Evolutionary conservation across 2,329 filamentous ascomycete species (phyloP), one percentile per base, ranked within the genome.

Genomic region (Nigrograna mackinnonii): DNA sequence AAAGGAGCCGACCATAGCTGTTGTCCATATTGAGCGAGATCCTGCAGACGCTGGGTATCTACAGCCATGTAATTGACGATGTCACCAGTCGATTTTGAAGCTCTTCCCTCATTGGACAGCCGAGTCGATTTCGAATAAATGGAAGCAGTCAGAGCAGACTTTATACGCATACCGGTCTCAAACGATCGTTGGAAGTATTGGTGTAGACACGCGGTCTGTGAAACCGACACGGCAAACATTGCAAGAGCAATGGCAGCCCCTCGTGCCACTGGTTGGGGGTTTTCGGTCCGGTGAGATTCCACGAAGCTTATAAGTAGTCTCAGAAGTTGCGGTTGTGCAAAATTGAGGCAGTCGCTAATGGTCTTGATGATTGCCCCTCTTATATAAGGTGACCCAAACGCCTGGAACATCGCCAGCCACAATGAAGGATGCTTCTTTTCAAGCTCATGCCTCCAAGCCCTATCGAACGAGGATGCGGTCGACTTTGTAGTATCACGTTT

Each of bases 11-110:
- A 96, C 91, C 94, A 96, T 9, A 95, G 75, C 67, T 97, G 92
- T 64, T 95, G 91, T 14, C 89, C 91, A 65, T 94, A 99, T 62
- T 99, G 95, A 2, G 92, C 90, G 43, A 99, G 76, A 70, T 99
- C 94, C 60, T 96, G 89, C 14, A 99, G 79, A 52, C 95, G 86
- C 70, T 99, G 94, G 12, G 92, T 92, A 66, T 99, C 94, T 7
- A 99, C 92, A 34, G 95, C 94, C 92, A 99, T 99, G 71, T 96
- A 94, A 66, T 99, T 99, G 66, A 99, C 94, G 61, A 99, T 97
- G 61, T 99, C 95, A 43, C 94, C 94, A 0, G 94, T 99, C 0
- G 89, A 89, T 72, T 97, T 96, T 33, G 84, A 73, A 2, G 91
- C 81, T 40, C 92, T 83, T 6, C 94, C 94, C 71, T 99, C 94